Evolutionary conservation across 306 rosid genomes (phyloP).

Genomic region (Abrus precatorius): DNA sequence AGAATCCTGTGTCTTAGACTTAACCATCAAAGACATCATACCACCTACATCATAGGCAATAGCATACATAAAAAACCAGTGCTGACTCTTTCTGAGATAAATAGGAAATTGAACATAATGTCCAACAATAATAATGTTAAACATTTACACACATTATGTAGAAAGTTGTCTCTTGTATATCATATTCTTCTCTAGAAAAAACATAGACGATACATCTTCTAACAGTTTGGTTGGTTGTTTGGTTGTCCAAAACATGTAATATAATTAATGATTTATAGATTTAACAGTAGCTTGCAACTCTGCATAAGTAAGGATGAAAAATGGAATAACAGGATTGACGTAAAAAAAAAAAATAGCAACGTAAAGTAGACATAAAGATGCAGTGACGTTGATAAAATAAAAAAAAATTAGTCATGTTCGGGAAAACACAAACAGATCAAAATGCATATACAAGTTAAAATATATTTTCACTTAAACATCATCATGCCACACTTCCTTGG

Average conservation of each 20-base stretch:
- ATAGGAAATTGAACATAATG: constrained; percentile 16
- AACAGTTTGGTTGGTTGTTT: constrained; percentile 1
- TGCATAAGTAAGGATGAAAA: not conserved
- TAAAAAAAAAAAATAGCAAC: not conserved
- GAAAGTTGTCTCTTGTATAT: not conserved
- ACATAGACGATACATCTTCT: not conserved
- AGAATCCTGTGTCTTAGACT: constrained; percentile 81
- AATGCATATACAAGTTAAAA: not conserved
- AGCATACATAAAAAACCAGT: constrained; percentile 2
- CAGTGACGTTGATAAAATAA: not conserved
- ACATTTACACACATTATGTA: not conserved
- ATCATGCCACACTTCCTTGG: not conserved
- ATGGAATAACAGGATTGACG: not conserved
- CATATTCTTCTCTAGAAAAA: not conserved
- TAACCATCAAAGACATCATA: constrained; percentile 91
- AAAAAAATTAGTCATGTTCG: not conserved
- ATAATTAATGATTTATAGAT: not conserved
- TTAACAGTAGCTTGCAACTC: not conserved
- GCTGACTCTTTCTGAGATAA: constrained; percentile 15
- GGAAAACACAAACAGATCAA: not conserved
- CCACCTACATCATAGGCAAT: constrained; percentile 70
- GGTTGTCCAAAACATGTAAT: not conserved
- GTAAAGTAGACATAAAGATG: not conserved
- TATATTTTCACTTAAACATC: not conserved
- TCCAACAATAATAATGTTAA: not conserved